Base-by-base conservation (phyloP, 1,139 yeast genomes). In the Taiozyma sp. region DNA sequence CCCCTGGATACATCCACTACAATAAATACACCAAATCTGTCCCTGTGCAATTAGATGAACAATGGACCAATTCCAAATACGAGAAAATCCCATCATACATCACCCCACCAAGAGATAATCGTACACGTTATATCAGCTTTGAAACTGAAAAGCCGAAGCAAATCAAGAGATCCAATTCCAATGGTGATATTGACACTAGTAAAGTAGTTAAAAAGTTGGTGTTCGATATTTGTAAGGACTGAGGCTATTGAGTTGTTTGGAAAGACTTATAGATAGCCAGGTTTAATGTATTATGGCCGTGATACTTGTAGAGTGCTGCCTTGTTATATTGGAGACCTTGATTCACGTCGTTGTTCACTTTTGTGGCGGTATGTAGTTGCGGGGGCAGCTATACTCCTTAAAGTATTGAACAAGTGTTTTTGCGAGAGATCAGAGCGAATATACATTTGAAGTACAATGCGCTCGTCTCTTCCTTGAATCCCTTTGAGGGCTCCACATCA, bases 91-190 rank as follows among this genome's bases (percentile, higher is more conserved):
- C 65, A 6, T 50, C 55, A 7, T 62, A 48, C 47, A 54, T 62
- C 7, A 62, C 65, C 4, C 65, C 65, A 3, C 64, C 65, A 46
- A 57, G 64, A 50, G 41, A 41, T 1, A 51, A 59, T 38, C 53
- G 62, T 39, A 38, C 48, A 4, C 58, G 51, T 40, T 59, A 58
- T 32, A 24, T 56, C 19, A 57, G 60, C 22, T 54, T 56, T 42
- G 51, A 48, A 29, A 36, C 19, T 43, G 46, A 54, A 47, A 51
- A 51, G 51, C 48, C 50, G 44, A 19, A 45, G 45, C 32, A 50
- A 46, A 14, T 49, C 9, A 44, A 57, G 45, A 51, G 64, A 56
- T 51, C 58, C 3, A 44, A 45, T 24, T 55, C 58, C 7, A 47
- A 49, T 8, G 51, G 54, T 24, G 53, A 55, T 49, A 16, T 54